These are phyloP conservation scores for Mycena indigotica DNA, from an alignment of 768 basidiomycete genomes.

Conservation along the genomic window DNA sequence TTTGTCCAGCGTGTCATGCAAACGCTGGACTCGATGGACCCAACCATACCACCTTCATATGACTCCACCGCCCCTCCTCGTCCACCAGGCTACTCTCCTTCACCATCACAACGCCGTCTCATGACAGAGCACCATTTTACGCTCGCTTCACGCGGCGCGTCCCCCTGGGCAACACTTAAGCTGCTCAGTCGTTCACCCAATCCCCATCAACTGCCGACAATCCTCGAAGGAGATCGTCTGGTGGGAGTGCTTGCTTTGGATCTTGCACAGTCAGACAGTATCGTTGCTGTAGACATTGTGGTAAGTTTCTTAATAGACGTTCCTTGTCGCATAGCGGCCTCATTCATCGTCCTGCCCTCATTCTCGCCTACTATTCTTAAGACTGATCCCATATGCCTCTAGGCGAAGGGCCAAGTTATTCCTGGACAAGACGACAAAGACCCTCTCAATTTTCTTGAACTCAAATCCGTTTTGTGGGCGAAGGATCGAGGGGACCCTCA, in stretches of 20 bases:
- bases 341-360: not conserved
- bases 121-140: slow-evolving; percentile 17
- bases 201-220: slow-evolving; percentile 27
- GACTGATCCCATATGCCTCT: slow-evolving; percentile 20
- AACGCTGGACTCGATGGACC: slow-evolving; percentile 23
- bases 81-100: slow-evolving; percentile 13
- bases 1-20: slow-evolving; percentile 19
- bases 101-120: slow-evolving; percentile 5
- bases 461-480: slow-evolving; percentile 23
- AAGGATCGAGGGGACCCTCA: slow-evolving; percentile 20
- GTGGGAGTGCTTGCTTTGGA: slow-evolving; percentile 19
- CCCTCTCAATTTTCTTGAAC: slow-evolving; percentile 26
- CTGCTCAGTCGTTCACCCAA: slow-evolving; percentile 40
- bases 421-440: slow-evolving; percentile 19
- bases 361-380: slow-evolving; percentile 1
- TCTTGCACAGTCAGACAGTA: slow-evolving; percentile 32
- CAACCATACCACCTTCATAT: slow-evolving; percentile 14
- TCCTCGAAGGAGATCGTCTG: slow-evolving; percentile 26
- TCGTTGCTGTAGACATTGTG: slow-evolving; percentile 40
- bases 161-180: slow-evolving; percentile 41
- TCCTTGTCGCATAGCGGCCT: not conserved
- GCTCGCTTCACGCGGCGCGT: slow-evolving; percentile 19
- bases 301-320: slow-evolving; percentile 31
- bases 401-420: slow-evolving; percentile 27
- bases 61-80: not conserved